Conservation (phyloP, 2,329 filamentous ascomycete genomes). For the Juglanconis sp. region DNA sequence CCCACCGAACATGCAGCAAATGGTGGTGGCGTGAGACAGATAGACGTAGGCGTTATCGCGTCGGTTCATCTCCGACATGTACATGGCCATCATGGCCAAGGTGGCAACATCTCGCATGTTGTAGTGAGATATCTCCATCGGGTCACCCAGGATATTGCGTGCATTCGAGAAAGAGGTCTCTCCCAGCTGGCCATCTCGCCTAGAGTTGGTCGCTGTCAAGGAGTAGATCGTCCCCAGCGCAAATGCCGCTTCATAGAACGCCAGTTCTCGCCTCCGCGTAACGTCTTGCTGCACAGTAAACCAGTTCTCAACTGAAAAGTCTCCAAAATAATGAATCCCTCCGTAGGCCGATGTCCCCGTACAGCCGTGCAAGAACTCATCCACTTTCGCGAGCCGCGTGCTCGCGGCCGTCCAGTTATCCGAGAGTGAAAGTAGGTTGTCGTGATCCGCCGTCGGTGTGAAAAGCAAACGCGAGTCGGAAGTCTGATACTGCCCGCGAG, state of each 20-base stretch:
- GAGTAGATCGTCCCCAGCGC: constrained; percentile 36
- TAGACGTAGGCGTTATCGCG: constrained; percentile 47
- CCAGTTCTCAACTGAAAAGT: constrained; percentile 24
- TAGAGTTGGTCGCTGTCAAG: constrained; percentile 28
- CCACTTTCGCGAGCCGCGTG: constrained; percentile 37
- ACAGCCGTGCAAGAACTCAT: constrained; percentile 44
- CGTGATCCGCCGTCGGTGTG: constrained; percentile 21
- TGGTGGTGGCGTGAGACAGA: constrained; percentile 44
- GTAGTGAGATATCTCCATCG: constrained; percentile 40
- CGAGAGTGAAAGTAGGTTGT: not conserved
- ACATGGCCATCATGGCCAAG: constrained; percentile 46
- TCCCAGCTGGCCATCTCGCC: constrained; percentile 32
- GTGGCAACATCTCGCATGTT: constrained; percentile 42
- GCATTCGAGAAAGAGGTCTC: constrained; percentile 45
- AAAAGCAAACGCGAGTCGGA: constrained; percentile 42
- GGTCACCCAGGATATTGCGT: constrained; percentile 42
- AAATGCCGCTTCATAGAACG: constrained; percentile 44
- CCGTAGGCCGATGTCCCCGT: constrained; percentile 40
- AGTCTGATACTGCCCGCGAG: constrained; percentile 44
- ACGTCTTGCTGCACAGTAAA: not conserved
- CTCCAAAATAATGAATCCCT: constrained; percentile 44
- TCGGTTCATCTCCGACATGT: constrained; percentile 47
- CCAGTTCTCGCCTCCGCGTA: constrained; percentile 31
- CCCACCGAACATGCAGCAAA: constrained; percentile 46
- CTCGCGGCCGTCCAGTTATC: constrained; percentile 30